phyloP scores from a whole-genome alignment of 345 rosid genomes.

The Brassica juncea region DNA sequence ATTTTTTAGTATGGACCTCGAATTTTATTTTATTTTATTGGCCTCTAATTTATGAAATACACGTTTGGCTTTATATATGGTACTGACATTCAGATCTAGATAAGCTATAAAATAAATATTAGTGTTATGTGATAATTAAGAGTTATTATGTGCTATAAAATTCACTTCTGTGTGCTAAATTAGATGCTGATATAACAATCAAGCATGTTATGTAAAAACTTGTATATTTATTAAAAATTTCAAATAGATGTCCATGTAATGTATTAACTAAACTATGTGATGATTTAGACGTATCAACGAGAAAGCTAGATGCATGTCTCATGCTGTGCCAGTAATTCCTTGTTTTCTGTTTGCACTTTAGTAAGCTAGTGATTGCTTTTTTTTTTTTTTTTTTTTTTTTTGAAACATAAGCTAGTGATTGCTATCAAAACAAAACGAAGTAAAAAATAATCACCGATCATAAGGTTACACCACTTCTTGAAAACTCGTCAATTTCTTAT shows the following conservation, averaged over 20 bases:
- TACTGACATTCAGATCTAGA: neutral
- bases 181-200: neutral
- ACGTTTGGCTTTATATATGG: neutral
- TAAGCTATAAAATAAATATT: neutral
- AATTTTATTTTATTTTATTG: neutral
- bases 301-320: neutral
- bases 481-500: conserved; percentile 57
- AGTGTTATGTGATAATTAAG: neutral
- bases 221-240: neutral
- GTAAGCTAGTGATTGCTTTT: neutral
- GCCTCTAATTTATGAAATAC: neutral
- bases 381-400: too few relatives aligned
- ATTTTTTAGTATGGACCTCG: too few relatives aligned
- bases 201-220: neutral
- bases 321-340: neutral
- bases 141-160: neutral
- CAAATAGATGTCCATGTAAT: neutral
- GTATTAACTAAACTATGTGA: neutral
- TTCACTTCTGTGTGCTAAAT: neutral
- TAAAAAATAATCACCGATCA: neutral
- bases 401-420: neutral
- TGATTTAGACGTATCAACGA: neutral
- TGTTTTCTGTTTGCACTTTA: neutral
- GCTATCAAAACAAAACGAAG: neutral
- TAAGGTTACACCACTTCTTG: conserved; percentile 44